phyloP scores from a whole-genome alignment of 495 filamentous ascomycete genomes.

The Tuber aestivum region DNA sequence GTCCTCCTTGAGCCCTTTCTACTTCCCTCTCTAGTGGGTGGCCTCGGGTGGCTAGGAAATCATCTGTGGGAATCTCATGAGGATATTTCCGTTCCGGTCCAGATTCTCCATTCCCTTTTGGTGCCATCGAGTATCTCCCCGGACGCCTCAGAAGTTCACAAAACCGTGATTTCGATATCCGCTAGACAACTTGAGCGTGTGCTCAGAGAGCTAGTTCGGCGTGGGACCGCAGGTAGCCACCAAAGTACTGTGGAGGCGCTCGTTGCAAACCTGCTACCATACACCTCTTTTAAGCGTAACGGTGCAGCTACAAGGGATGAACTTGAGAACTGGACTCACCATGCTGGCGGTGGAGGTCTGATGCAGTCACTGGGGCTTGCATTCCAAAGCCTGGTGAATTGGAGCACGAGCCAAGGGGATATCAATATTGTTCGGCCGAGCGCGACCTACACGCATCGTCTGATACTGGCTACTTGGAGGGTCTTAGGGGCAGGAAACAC shows the following conservation, averaged over 20 bases:
- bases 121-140: slow-evolving; percentile 68
- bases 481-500: slow-evolving; percentile 64
- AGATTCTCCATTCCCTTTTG: slow-evolving; percentile 69
- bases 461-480: slow-evolving; percentile 59
- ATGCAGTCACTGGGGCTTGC: slow-evolving; percentile 57
- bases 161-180: slow-evolving; percentile 74
- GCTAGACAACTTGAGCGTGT: slow-evolving; percentile 69
- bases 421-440: slow-evolving; percentile 61
- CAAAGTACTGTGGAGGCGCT: slow-evolving; percentile 50
- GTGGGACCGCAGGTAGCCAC: slow-evolving; percentile 53
- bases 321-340: slow-evolving; percentile 66
- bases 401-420: slow-evolving; percentile 54
- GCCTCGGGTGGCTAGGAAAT: slow-evolving; percentile 71
- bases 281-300: slow-evolving; percentile 56
- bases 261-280: slow-evolving; percentile 61
- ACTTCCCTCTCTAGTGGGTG: slow-evolving; percentile 76
- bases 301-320: slow-evolving; percentile 63
- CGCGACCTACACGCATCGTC: slow-evolving; percentile 71
- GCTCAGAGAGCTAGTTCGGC: slow-evolving; percentile 64
- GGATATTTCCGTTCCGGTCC: slow-evolving; percentile 58
- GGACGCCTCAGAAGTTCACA: slow-evolving; percentile 75
- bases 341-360: slow-evolving; percentile 55
- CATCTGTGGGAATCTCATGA: slow-evolving; percentile 66
- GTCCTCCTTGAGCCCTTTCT: slow-evolving; percentile 82
- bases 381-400: slow-evolving; percentile 63